These are phyloP conservation scores for Neospora caninum DNA, from an alignment of 169 alveolate species.

Conservation along the genomic window DNA sequence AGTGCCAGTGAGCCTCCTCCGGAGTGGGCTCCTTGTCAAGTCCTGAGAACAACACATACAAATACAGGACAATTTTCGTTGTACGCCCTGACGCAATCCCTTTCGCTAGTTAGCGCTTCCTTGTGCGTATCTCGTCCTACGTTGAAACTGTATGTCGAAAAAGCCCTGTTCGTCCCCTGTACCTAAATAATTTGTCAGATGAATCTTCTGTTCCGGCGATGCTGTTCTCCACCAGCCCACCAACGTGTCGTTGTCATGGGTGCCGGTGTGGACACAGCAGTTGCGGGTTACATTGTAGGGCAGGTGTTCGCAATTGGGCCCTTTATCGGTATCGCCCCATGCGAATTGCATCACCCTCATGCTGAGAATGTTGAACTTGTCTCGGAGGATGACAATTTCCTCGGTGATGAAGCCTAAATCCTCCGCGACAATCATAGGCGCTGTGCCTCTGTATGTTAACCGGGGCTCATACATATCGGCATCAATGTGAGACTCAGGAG, in stretches of 20 bases:
- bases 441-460: slow-evolving; percentile 19
- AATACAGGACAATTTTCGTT: neutral
- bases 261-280: slow-evolving; percentile 64
- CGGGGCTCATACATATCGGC: slow-evolving; percentile 30
- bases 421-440: slow-evolving; percentile 62
- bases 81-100: neutral
- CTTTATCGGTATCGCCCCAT: slow-evolving; percentile 65
- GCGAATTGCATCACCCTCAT: slow-evolving; percentile 70
- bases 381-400: slow-evolving; percentile 62
- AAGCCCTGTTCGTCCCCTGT: neutral
- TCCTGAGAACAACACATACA: slow-evolving; percentile 16
- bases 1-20: slow-evolving; percentile 32
- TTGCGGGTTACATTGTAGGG: slow-evolving; percentile 66
- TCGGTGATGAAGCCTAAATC: slow-evolving; percentile 66
- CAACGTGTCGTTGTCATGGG: slow-evolving; percentile 66
- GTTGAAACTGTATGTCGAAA: neutral
- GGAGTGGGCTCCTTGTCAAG: slow-evolving; percentile 42
- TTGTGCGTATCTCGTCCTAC: neutral
- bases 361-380: slow-evolving; percentile 63
- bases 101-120: neutral
- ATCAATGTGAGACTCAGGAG: neutral
- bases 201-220: slow-evolving; percentile 47
- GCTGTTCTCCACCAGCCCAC: slow-evolving; percentile 64
- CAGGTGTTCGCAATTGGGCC: slow-evolving; percentile 66
- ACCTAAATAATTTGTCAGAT: slow-evolving; percentile 55